Evolutionary conservation across 176 grass and related monocot species (phyloP), one percentile per base, ranked within the genome.

Genomic region (Echinochloa phyllopogon): DNA sequence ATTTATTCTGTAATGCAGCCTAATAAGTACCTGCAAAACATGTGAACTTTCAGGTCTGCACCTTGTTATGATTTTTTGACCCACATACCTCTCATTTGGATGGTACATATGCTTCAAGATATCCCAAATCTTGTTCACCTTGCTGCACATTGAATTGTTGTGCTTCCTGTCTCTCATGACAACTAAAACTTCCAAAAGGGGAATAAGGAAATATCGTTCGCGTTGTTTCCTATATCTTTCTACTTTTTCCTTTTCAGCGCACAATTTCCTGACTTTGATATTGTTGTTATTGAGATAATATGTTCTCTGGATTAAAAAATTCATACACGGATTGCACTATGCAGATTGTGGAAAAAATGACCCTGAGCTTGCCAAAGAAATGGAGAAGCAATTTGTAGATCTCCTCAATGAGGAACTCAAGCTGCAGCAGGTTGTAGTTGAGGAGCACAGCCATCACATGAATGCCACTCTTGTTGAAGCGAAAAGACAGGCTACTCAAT

Each of bases 321-420:
- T 63, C 40, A 59, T 18, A 67, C 73, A 39, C n/a, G 25, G 69
- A 21, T 74, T 76, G 37, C 18, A 81, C 59, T 43, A 50, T 74
- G 39, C 80, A 99, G 96, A 94, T 87, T 99, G 96, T 58, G 91
- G 90, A 52, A 91, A 94, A 90, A 78, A 91, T 90, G 88, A 99
- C 72, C 91, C 93, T 14, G 94, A 96, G 33, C 91, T 91, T 77
- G 75, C 36, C 27, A 91, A 99, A 78, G 96, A 99, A 84, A 88
- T 96, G 89, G 86, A 92, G 84, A 99, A 92, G 65, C 94, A 96
- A 51, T 90, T 90, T 58, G 89, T 87, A 1, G 93, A 96, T 71
- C 94, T 99, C 36, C 94, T 99, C 25, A 96, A 94, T 1, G 94
- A 99, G 86, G 96, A 99, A 62, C 84, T 99, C 52, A 99, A 94